Conservation (phyloP, 192 early-diverging fungal genomes). For the Coemansia sp. region DNA sequence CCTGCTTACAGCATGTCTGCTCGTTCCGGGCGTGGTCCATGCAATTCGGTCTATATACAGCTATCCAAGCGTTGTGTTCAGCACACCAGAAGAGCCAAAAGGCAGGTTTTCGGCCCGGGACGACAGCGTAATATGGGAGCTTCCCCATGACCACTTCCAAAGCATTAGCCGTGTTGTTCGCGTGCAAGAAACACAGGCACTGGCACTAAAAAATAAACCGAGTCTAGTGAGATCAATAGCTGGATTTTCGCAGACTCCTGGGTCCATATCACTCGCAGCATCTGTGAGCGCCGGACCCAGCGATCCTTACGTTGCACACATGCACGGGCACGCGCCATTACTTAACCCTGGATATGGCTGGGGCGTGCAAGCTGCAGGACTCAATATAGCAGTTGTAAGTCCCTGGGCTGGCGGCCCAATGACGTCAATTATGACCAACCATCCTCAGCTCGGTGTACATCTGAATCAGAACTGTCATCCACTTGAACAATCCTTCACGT, state of each 20-base stretch:
- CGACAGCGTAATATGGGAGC: slow-evolving; percentile 45
- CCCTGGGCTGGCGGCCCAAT: background rate
- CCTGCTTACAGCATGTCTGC: slow-evolving; percentile 30
- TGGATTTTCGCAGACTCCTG: slow-evolving; percentile 21
- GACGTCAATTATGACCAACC: background rate
- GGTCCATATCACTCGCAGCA: slow-evolving; percentile 14
- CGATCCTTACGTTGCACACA: slow-evolving; percentile 32
- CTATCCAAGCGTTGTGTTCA: slow-evolving; percentile 46
- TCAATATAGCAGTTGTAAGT: background rate
- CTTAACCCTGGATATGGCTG: slow-evolving; percentile 46
- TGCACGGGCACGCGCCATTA: slow-evolving; percentile 37
- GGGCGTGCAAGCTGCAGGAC: slow-evolving; percentile 7
- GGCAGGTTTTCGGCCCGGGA: slow-evolving; percentile 16
- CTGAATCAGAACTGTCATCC: background rate
- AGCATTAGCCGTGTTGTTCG: slow-evolving; percentile 39
- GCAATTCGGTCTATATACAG: slow-evolving; percentile 31
- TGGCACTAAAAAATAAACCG: slow-evolving; percentile 17
- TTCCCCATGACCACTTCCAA: slow-evolving; percentile 37
- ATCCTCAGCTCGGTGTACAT: too few species aligned
- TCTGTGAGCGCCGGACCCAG: background rate
- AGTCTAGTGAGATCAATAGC: slow-evolving; percentile 21
- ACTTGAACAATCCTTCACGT: background rate
- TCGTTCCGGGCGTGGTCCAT: slow-evolving; percentile 36
- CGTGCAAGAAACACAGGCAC: slow-evolving; percentile 24
- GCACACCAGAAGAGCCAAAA: slow-evolving; percentile 17